These are phyloP conservation scores for Leptographium lundbergii DNA, from an alignment of 2,329 filamentous ascomycete species.

Conservation along the genomic window DNA sequence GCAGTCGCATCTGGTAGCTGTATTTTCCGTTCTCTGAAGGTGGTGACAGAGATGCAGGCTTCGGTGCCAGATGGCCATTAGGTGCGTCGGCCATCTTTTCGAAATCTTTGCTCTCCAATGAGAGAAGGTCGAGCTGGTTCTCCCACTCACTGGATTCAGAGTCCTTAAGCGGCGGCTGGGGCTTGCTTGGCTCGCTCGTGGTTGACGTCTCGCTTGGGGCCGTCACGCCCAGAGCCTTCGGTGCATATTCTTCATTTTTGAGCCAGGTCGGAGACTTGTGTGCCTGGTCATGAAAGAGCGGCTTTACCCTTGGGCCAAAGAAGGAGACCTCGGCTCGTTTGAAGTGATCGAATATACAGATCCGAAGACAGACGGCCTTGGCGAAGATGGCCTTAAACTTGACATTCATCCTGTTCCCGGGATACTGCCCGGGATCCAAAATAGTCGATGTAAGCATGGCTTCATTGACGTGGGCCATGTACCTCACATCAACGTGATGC, in stretches of 20 bases:
- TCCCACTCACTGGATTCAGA: background rate
- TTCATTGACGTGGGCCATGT: slow-evolving; percentile 17
- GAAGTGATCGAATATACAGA: slow-evolving; percentile 13
- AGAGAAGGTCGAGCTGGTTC: background rate
- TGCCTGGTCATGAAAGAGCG: slow-evolving; percentile 10
- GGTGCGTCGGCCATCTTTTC: background rate
- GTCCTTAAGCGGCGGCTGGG: background rate
- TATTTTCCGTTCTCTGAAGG: background rate
- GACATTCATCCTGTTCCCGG: background rate
- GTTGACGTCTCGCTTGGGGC: background rate
- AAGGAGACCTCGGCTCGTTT: slow-evolving; percentile 8
- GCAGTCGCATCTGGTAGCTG: slow-evolving; percentile 8
- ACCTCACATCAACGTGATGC: slow-evolving; percentile 15
- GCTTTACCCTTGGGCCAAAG: slow-evolving; percentile 12
- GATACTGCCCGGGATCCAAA: slow-evolving; percentile 14
- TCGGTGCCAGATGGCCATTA: background rate
- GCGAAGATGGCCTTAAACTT: slow-evolving; percentile 13
- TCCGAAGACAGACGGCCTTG: slow-evolving; percentile 15
- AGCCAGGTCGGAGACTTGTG: slow-evolving; percentile 9
- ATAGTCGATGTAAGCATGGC: slow-evolving; percentile 17
- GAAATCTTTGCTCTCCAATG: background rate
- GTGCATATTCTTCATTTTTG: slow-evolving; percentile 4
- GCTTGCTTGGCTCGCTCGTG: no score
- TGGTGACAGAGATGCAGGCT: background rate
- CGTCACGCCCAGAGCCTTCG: slow-evolving; percentile 1